Evolutionary conservation across 177 flowering plant genomes (phyloP).

Genomic region (Vitis hybrid): DNA sequence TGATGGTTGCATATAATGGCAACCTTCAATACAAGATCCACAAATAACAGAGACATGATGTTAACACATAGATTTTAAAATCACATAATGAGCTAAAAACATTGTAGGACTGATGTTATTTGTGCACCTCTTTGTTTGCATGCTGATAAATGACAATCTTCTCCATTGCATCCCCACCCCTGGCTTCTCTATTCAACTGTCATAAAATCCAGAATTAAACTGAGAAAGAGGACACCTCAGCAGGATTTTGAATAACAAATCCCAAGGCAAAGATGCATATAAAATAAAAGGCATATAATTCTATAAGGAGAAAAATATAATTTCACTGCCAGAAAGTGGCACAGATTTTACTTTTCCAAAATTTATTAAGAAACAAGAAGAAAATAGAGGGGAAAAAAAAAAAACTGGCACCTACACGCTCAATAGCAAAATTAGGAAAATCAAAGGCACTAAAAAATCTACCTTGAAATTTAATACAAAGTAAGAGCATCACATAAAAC

Average conservation of each 20-base stretch:
- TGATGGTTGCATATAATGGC: conserved; percentile 99
- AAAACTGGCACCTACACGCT: no score
- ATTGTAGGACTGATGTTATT: neutral
- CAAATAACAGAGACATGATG: neutral
- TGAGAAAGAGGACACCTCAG: neutral
- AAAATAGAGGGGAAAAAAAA: no score
- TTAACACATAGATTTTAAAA: neutral
- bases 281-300: no score
- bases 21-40: conserved; percentile 56
- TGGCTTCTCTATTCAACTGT: conserved; percentile 67
- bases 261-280: neutral
- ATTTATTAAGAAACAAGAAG: no score
- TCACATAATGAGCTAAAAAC: neutral
- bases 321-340: no score
- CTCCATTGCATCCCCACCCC: conserved; percentile 66
- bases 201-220: conserved; percentile 13
- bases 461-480: no score
- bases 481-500: no score
- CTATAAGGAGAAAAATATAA: no score
- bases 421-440: no score
- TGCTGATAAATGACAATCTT: conserved; percentile 68
- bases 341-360: no score
- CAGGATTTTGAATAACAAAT: neutral
- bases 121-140: conserved; percentile 89
- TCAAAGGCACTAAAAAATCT: no score